Conservation (phyloP, 2,329 filamentous ascomycete genomes). For the Epichloe bromicola region DNA sequence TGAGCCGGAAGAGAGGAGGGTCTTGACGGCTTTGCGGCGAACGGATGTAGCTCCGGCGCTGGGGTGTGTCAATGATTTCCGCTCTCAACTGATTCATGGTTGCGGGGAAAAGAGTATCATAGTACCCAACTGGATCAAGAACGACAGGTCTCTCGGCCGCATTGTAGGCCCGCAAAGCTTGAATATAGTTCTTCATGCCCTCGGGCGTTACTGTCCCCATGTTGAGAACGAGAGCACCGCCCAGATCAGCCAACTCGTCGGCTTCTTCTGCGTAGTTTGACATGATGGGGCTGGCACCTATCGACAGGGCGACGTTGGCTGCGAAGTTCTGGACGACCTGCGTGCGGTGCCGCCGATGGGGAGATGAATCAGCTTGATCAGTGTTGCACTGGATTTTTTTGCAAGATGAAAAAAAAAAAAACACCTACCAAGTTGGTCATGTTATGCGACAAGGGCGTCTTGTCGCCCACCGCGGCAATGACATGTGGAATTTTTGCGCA, state of each 20-base stretch:
- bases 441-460: slow-evolving; percentile 73
- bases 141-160: slow-evolving; percentile 59
- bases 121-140: slow-evolving; percentile 75
- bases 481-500: slow-evolving; percentile 39
- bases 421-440: slow-evolving; percentile 73
- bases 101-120: slow-evolving; percentile 3
- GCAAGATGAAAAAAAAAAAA: too few relatives aligned
- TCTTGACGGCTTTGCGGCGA: slow-evolving; percentile 56
- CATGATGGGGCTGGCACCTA: slow-evolving; percentile 91
- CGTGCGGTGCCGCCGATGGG: too few relatives aligned
- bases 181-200: slow-evolving; percentile 55
- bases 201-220: slow-evolving; percentile 85
- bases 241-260: slow-evolving; percentile 60
- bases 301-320: slow-evolving; percentile 73
- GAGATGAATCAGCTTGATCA: too few relatives aligned
- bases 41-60: slow-evolving; percentile 67
- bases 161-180: slow-evolving; percentile 75
- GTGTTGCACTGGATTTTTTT: too few relatives aligned
- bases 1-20: slow-evolving; percentile 59
- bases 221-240: slow-evolving; percentile 75
- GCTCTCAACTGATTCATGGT: too few relatives aligned
- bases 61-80: neutral
- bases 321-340: slow-evolving; percentile 83
- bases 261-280: slow-evolving; percentile 77
- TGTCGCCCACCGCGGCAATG: slow-evolving; percentile 46